Conservation (phyloP, 164 flowering plant genomes). For the Tetracentron sinense region DNA sequence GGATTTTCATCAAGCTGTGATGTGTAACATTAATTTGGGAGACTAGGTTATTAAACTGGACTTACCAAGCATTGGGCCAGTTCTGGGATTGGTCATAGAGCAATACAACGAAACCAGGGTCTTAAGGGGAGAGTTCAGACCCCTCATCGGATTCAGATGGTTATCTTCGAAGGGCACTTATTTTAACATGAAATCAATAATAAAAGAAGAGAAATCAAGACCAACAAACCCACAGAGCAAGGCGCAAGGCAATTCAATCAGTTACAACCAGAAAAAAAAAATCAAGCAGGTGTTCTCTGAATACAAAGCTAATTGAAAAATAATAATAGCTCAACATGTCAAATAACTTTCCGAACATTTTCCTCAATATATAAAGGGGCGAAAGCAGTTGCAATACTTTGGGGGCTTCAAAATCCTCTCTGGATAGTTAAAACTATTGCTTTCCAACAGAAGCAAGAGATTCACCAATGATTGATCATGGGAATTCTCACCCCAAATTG, state of each 20-base stretch:
- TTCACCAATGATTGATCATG: not conserved
- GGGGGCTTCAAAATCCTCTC: constrained; percentile 4
- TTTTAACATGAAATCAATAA: not conserved
- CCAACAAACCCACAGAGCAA: not conserved
- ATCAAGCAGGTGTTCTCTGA: constrained; percentile 13
- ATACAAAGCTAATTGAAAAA: constrained; percentile 18
- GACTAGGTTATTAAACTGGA: no score
- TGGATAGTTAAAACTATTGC: constrained; percentile 14
- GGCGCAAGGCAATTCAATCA: constrained; percentile 2
- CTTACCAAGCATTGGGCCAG: no score
- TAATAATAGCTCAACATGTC: constrained; percentile 17
- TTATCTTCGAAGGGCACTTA: not conserved
- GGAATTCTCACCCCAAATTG: constrained; percentile 4
- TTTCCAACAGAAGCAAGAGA: constrained; percentile 11
- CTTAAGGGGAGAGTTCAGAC: not conserved
- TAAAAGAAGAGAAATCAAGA: not conserved
- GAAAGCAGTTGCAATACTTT: constrained; percentile 7
- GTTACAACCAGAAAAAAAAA: constrained; percentile 4
- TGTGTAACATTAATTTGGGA: no score
- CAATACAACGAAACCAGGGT: no score
- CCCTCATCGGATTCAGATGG: no score
- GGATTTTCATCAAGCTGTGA: no score
- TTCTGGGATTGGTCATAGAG: no score
- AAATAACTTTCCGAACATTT: constrained; percentile 16
- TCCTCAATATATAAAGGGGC: not conserved